These are phyloP conservation scores for Millerozyma acaciae DNA, from an alignment of 805 yeast genomes.

Conservation along the genomic window DNA sequence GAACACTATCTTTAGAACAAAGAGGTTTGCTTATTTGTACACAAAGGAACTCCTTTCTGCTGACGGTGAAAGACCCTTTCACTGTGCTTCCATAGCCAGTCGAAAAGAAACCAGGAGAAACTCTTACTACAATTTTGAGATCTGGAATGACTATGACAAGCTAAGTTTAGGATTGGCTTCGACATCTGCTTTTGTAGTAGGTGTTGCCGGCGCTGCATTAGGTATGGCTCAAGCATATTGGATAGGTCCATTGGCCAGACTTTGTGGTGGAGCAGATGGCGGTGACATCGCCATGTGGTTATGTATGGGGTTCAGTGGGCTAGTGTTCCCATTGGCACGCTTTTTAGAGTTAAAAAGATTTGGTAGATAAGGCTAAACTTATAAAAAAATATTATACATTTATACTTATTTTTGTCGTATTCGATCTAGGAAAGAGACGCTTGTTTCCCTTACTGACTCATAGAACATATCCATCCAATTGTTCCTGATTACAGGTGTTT, in stretches of 20 bases:
- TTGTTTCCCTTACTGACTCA: too few relatives aligned
- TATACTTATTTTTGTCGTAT: too few relatives aligned
- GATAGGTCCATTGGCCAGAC: conserved; percentile 67
- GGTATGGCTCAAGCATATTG: conserved; percentile 90
- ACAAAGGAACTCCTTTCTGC: conserved; percentile 24
- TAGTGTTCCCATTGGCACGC: conserved; percentile 62
- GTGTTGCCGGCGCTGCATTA: conserved; percentile 76
- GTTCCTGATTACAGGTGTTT: too few relatives aligned
- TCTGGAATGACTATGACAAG: conserved; percentile 61
- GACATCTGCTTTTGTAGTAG: conserved; percentile 56
- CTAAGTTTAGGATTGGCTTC: conserved; percentile 76
- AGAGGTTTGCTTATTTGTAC: conserved; percentile 29
- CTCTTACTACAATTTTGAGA: conserved; percentile 63
- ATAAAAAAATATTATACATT: too few relatives aligned
- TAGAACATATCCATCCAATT: too few relatives aligned
- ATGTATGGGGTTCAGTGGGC: conserved; percentile 64
- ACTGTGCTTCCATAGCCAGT: conserved; percentile 9
- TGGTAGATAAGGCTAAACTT: too few relatives aligned
- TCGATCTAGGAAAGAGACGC: too few relatives aligned
- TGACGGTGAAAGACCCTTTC: conserved; percentile 20
- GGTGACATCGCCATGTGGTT: conserved; percentile 85
- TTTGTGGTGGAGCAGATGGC: conserved; percentile 58
- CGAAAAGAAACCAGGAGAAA: conserved; percentile 29
- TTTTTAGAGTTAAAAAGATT: conserved; percentile 58
- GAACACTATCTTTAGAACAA: conserved; percentile 63